Evolutionary conservation across 2,329 filamentous ascomycete genomes (phyloP).

Genomic region (Talaromyces sp.): DNA sequence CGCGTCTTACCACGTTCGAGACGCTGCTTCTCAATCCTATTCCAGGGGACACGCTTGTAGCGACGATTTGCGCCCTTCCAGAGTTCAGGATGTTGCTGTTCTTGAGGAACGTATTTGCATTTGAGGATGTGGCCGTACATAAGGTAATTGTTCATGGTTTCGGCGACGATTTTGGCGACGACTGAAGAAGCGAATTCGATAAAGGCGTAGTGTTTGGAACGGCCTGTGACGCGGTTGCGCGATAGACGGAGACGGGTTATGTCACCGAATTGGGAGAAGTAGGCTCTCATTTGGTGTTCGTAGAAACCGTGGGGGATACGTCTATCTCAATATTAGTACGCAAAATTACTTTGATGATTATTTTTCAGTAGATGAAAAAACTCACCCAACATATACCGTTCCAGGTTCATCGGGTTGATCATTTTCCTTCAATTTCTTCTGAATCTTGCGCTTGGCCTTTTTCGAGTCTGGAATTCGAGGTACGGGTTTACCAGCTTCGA

Average conservation of each 20-base stretch:
- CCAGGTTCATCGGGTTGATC: slow-evolving; percentile 53
- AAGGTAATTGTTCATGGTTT: slow-evolving; percentile 97
- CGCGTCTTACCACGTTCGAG: slow-evolving; percentile 69
- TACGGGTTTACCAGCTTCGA: slow-evolving; percentile 41
- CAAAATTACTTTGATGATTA: too few relatives aligned
- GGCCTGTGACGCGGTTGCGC: slow-evolving; percentile 85
- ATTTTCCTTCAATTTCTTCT: slow-evolving; percentile 47
- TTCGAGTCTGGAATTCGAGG: slow-evolving; percentile 43
- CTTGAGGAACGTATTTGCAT: slow-evolving; percentile 70
- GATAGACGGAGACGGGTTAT: slow-evolving; percentile 76
- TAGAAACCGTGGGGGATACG: slow-evolving; percentile 95
- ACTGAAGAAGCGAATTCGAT: slow-evolving; percentile 74
- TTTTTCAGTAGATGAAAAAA: slow-evolving; percentile 15
- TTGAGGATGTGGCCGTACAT: slow-evolving; percentile 92
- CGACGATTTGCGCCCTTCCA: slow-evolving; percentile 88
- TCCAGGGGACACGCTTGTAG: slow-evolving; percentile 84
- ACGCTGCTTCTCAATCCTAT: slow-evolving; percentile 72
- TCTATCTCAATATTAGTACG: slow-evolving; percentile 29
- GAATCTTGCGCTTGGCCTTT: slow-evolving; percentile 47
- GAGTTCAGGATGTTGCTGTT: slow-evolving; percentile 71
- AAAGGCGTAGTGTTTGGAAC: slow-evolving; percentile 90
- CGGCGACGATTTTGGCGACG: slow-evolving; percentile 84
- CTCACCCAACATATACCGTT: slow-evolving; percentile 75
- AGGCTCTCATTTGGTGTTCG: slow-evolving; percentile 88
- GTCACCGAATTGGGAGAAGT: slow-evolving; percentile 88